These are phyloP conservation scores for Spergularia azorica DNA, from an alignment of 179 eudicot genomes.

Conservation along the genomic window DNA sequence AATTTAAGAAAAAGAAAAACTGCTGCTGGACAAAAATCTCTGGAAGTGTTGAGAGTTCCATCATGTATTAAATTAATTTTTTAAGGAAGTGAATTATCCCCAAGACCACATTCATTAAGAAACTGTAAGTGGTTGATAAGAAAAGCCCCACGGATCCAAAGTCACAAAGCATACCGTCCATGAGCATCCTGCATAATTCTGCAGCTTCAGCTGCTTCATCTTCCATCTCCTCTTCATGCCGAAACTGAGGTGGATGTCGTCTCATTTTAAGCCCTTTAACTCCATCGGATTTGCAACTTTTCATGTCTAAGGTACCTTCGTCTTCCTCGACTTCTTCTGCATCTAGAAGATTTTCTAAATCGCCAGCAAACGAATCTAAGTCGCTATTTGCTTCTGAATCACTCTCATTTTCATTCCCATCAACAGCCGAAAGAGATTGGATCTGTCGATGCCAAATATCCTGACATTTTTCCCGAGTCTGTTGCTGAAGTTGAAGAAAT, in stretches of 20 bases:
- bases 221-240: conserved; percentile 80
- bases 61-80: too few species aligned
- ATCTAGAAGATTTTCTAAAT: conserved; percentile 92
- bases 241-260: conserved; percentile 74
- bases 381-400: conserved; percentile 94
- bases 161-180: conserved; percentile 63
- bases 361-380: conserved; percentile 98
- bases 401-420: conserved; percentile 87
- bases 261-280: conserved; percentile 94
- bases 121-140: not conserved
- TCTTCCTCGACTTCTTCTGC: conserved; percentile 91
- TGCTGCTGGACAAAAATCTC: too few species aligned
- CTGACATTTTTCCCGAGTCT: conserved; percentile 93
- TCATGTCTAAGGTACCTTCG: conserved; percentile 55
- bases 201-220: conserved; percentile 98
- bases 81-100: not conserved
- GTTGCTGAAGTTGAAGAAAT: conserved; percentile 97
- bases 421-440: conserved; percentile 79
- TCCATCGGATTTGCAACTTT: conserved; percentile 64
- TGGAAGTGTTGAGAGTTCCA: too few species aligned
- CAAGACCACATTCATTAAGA: not conserved
- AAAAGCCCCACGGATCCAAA: not conserved
- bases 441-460: conserved; percentile 96
- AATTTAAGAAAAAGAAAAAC: too few species aligned
- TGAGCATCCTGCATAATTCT: conserved; percentile 81